Base-by-base conservation (phyloP, 1,284 basidiomycete genomes). In the Coniophora puteana region DNA sequence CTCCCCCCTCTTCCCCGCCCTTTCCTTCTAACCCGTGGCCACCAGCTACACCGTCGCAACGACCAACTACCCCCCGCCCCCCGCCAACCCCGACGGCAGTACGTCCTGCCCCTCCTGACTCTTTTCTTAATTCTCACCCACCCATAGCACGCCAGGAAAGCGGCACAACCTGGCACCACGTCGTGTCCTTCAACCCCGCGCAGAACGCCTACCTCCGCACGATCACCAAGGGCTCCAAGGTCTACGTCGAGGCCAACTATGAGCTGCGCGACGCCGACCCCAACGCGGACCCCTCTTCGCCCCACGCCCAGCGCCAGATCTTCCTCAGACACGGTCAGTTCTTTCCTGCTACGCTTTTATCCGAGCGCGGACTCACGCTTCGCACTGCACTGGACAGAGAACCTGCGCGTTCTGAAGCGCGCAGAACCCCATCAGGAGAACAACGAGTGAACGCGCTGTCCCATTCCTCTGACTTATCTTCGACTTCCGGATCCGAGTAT, bases 171-270 rank as follows among this genome's bases (percentile, higher is more conserved):
- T 92, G 82, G 78, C 89, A 92, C 56, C 68, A 77, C 34, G 55
- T 92, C 36, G 57, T 89, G 38, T 88, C 82, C 24, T 91, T 91
- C 68, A 66, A 66, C 21, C 69, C 79, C 7, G 10, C 35, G 28
- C 52, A 74, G 14, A 82, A 80, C 50, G 75, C 68, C 44, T 87
- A 74, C 53, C 73, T 92, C 22, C 69, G 68, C 43, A 77, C 62
- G 24, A 60, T 92, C 18, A 72, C 60, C 52, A 86, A 83, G 50
- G 89, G 89, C 3, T 67, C 74, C 33, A 76, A 69, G 42, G 87
- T 90, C 17, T 90, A 80, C 49, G 85, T 85, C 14, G 88, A 90
- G 56, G 80, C 86, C 22, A 72, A 69, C 51, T 88, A 74, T 44
- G 86, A 89, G 58, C 59, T 89, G 20, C 75, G 80, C 30, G 86